phyloP scores from a whole-genome alignment of 2,329 filamentous ascomycete genomes.

The Zalaria sp. region DNA sequence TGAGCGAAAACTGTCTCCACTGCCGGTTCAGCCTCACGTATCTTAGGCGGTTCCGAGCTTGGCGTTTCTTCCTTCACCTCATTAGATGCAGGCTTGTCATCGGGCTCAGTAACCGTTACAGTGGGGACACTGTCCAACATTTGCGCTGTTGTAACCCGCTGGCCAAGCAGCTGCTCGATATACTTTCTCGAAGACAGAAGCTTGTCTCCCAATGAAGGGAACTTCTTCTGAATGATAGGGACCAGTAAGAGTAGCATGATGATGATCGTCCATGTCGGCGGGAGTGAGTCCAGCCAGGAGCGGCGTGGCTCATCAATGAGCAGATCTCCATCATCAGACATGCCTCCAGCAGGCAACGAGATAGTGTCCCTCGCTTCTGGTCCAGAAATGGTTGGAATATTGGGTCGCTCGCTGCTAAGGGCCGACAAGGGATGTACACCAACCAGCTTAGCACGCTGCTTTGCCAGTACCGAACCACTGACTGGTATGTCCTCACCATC shows the following conservation, averaged over 20 bases:
- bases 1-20: slow-evolving; percentile 20
- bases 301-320: not conserved
- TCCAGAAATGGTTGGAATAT: slow-evolving; percentile 5
- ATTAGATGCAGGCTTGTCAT: not conserved
- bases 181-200: too few relatives aligned
- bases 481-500: slow-evolving; percentile 24
- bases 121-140: not conserved
- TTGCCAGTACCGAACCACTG: slow-evolving; percentile 2
- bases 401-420: slow-evolving; percentile 2
- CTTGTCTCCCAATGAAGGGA: too few relatives aligned
- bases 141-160: too few relatives aligned
- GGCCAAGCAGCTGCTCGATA: too few relatives aligned
- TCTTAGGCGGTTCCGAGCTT: not conserved
- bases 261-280: not conserved
- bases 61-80: not conserved
- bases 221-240: too few relatives aligned
- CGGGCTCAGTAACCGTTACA: not conserved
- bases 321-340: not conserved
- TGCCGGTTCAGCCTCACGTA: slow-evolving; percentile 14
- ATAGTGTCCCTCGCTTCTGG: slow-evolving; percentile 1
- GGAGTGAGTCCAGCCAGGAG: not conserved
- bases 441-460: slow-evolving; percentile 20
- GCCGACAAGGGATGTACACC: slow-evolving; percentile 22
- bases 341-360: not conserved
- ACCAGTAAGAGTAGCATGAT: not conserved